A percentile compares a stretch with the other conserved stretches of the same genome.
These are phyloP conservation scores for Penicillium malachiteum DNA, from an alignment of 495 filamentous ascomycete species.

Conservation along the genomic window DNA sequence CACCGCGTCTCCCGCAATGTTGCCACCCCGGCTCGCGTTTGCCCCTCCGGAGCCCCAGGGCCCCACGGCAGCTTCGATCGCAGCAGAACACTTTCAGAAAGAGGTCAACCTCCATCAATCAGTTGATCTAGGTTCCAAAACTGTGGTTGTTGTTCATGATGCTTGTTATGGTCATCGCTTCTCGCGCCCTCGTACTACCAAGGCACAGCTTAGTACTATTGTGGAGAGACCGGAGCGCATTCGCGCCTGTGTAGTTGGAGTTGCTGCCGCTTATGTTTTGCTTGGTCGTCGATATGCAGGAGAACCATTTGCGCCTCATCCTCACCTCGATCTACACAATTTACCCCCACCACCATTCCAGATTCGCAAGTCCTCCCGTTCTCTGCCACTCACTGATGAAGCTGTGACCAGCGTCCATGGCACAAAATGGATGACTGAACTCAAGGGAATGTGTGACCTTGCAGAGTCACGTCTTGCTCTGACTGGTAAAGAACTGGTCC, in stretches of 20 bases:
- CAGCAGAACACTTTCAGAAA: slow-evolving; percentile 64
- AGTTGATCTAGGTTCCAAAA: slow-evolving; percentile 55
- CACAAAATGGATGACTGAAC: slow-evolving; percentile 83
- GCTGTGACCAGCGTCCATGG: slow-evolving; percentile 84
- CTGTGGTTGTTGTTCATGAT: slow-evolving; percentile 84
- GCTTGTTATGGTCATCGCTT: slow-evolving; percentile 91
- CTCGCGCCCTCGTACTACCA: slow-evolving; percentile 73
- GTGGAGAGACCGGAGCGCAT: slow-evolving; percentile 93
- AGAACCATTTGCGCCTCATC: slow-evolving; percentile 64
- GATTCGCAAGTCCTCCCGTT: slow-evolving; percentile 70
- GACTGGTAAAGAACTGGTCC: slow-evolving; percentile 71
- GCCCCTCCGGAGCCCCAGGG: slow-evolving; percentile 26
- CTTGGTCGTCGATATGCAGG: slow-evolving; percentile 78
- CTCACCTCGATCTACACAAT: slow-evolving; percentile 44
- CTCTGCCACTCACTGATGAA: slow-evolving; percentile 61
- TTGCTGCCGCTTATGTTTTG: slow-evolving; percentile 84
- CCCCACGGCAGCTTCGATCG: slow-evolving; percentile 66
- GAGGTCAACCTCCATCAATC: slow-evolving; percentile 65
- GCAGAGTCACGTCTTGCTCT: slow-evolving; percentile 71
- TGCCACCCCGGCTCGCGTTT: slow-evolving; percentile 24
- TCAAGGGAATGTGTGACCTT: slow-evolving; percentile 76
- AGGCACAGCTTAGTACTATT: slow-evolving; percentile 64
- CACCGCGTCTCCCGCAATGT: slow-evolving; percentile 26
- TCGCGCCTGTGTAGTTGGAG: slow-evolving; percentile 75
- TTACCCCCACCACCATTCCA: slow-evolving; percentile 71